These are phyloP conservation scores for Corrigiola litoralis DNA, from an alignment of 179 eudicot genomes.

Conservation along the genomic window DNA sequence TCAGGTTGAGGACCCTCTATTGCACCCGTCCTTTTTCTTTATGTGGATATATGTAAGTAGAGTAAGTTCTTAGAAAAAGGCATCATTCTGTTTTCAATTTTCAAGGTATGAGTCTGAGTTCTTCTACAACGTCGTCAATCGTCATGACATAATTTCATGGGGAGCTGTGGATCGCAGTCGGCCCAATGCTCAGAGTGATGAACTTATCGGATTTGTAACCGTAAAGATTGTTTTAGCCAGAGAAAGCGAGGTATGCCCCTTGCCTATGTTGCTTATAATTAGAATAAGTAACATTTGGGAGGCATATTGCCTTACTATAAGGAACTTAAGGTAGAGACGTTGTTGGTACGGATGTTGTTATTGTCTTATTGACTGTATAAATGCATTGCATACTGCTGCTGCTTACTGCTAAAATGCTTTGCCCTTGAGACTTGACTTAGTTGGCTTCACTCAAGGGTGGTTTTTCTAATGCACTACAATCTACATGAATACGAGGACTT, in stretches of 20 bases:
- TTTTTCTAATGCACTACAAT: no score
- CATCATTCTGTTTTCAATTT: conserved; percentile 4
- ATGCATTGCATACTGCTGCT: neutral
- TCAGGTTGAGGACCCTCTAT: conserved; percentile 48
- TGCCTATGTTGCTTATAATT: neutral
- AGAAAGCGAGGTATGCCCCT: conserved; percentile 81
- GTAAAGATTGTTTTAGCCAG: conserved; percentile 61
- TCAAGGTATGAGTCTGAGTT: conserved; percentile 87
- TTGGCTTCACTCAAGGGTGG: neutral
- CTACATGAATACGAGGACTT: no score
- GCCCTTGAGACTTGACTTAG: neutral
- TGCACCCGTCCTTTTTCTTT: neutral
- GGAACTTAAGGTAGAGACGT: neutral
- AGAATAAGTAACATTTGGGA: neutral
- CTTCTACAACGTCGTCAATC: conserved; percentile 73
- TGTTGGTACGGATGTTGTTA: no score
- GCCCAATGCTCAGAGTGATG: conserved; percentile 59
- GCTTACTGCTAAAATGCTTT: neutral
- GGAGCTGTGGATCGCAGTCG: conserved; percentile 93
- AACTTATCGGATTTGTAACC: conserved; percentile 94
- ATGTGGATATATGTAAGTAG: neutral
- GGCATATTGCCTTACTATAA: neutral
- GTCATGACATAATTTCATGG: conserved; percentile 80
- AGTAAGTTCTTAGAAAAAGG: neutral
- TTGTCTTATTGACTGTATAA: neutral